phyloP scores from a whole-genome alignment of 192 early-diverging fungal species.

The Coemansia sp. region DNA sequence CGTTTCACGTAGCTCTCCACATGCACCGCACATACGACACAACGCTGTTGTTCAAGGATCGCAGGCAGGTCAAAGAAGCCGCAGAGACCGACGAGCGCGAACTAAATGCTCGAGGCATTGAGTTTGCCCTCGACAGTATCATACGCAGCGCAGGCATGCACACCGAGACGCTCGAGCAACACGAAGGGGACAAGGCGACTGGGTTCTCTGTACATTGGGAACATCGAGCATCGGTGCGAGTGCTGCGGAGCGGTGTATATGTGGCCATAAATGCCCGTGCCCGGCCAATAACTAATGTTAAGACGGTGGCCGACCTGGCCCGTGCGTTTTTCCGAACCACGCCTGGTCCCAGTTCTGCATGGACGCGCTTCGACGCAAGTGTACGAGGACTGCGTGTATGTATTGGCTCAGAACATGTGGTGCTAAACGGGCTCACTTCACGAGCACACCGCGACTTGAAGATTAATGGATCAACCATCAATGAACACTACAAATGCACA shows the following conservation, averaged over 20 bases:
- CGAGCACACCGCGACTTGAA: not conserved
- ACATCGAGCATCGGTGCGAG: slow-evolving; percentile 22
- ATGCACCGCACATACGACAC: slow-evolving; percentile 21
- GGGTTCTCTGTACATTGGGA: slow-evolving; percentile 41
- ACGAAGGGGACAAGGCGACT: not conserved
- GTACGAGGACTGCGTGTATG: slow-evolving; percentile 4
- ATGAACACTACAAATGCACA: slow-evolving; percentile 7
- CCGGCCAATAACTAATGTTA: slow-evolving; percentile 9
- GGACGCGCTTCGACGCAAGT: slow-evolving; percentile 12
- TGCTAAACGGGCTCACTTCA: slow-evolving; percentile 5
- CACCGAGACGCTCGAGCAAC: not conserved
- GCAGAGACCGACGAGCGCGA: slow-evolving; percentile 2
- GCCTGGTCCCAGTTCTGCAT: not conserved
- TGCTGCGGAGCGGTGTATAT: slow-evolving; percentile 3
- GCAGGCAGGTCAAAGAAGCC: not conserved
- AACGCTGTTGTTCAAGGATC: not conserved
- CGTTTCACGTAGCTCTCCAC: slow-evolving; percentile 14
- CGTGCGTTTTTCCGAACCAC: slow-evolving; percentile 5
- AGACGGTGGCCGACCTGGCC: slow-evolving; percentile 9
- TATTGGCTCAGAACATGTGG: not conserved
- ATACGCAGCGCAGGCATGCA: slow-evolving; percentile 9
- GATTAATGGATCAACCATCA: slow-evolving; percentile 7
- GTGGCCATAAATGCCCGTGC: slow-evolving; percentile 14
- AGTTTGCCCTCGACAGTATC: slow-evolving; percentile 26
- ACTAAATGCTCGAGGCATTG: slow-evolving; percentile 8